These are phyloP conservation scores for Apodospora peruviana DNA, from an alignment of 495 filamentous ascomycete species.

Conservation along the genomic window DNA sequence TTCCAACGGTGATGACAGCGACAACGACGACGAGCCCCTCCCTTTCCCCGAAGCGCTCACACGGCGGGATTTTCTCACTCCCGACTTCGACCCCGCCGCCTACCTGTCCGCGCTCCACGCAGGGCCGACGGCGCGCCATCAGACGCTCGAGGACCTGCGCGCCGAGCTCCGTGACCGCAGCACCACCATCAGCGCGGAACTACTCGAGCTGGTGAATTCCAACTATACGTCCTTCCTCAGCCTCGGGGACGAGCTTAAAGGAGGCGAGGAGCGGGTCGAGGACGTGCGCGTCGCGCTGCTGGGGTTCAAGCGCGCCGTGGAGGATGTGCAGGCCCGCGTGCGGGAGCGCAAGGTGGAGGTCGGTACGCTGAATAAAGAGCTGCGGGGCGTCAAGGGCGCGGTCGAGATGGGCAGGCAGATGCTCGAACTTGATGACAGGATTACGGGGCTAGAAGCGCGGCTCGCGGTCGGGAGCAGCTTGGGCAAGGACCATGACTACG, in stretches of 20 bases:
- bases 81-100: slow-evolving; percentile 69
- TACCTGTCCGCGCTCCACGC: slow-evolving; percentile 74
- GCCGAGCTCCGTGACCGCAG: slow-evolving; percentile 73
- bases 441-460: slow-evolving; percentile 69
- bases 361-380: slow-evolving; percentile 32
- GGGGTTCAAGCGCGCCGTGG: slow-evolving; percentile 75
- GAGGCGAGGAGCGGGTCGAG: slow-evolving; percentile 87
- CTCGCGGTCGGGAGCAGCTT: slow-evolving; percentile 45
- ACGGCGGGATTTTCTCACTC: slow-evolving; percentile 69
- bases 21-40: slow-evolving; percentile 59
- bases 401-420: slow-evolving; percentile 58
- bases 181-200: slow-evolving; percentile 69
- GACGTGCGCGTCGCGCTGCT: slow-evolving; percentile 83
- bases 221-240: slow-evolving; percentile 89
- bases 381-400: slow-evolving; percentile 31
- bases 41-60: slow-evolving; percentile 80
- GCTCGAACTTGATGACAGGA: slow-evolving; percentile 62
- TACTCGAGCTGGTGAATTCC: slow-evolving; percentile 88
- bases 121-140: slow-evolving; percentile 55
- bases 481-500: slow-evolving; percentile 25
- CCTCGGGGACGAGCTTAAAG: slow-evolving; percentile 72
- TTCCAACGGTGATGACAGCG: slow-evolving; percentile 46
- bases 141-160: slow-evolving; percentile 92
- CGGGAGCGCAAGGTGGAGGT: slow-evolving; percentile 42
- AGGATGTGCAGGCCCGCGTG: slow-evolving; percentile 45